Conservation (phyloP, 768 basidiomycete genomes). For the Porpolomopsis calyptriformis region DNA sequence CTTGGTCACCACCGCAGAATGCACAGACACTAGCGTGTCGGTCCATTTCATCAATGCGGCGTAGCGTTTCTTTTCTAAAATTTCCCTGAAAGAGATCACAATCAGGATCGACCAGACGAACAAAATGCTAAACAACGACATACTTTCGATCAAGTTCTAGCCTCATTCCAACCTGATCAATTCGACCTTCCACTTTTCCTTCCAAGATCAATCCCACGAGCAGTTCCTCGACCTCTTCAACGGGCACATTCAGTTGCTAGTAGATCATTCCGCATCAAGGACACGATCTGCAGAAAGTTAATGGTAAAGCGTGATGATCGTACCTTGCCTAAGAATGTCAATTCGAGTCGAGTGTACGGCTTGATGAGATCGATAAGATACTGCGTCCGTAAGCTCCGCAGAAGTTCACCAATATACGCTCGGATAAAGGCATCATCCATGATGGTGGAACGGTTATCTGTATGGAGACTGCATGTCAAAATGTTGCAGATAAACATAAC, state of each 20-base stretch:
- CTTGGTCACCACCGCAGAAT: conserved; percentile 67
- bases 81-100: conserved; percentile 43
- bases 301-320: conserved; percentile 8
- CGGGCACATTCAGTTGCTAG: conserved; percentile 93
- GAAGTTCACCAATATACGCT: conserved; percentile 90
- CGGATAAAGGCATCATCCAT: conserved; percentile 94
- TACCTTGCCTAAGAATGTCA: conserved; percentile 88
- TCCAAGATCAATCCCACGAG: conserved; percentile 90
- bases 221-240: conserved; percentile 86
- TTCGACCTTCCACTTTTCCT: conserved; percentile 92
- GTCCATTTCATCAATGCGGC: conserved; percentile 75
- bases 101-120: neutral
- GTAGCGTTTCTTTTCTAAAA: conserved; percentile 80
- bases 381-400: conserved; percentile 88
- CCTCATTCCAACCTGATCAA: conserved; percentile 92
- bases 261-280: neutral
- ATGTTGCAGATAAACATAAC: neutral
- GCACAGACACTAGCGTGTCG: conserved; percentile 65
- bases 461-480: neutral
- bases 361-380: conserved; percentile 98
- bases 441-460: conserved; percentile 90
- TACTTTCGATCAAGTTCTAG: conserved; percentile 85
- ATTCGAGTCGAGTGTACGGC: conserved; percentile 90
- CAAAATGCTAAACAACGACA: conserved; percentile 17
- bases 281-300: neutral